Base-by-base conservation (phyloP, 2,329 filamentous ascomycete species). In the Ophiostoma sp. region DNA sequence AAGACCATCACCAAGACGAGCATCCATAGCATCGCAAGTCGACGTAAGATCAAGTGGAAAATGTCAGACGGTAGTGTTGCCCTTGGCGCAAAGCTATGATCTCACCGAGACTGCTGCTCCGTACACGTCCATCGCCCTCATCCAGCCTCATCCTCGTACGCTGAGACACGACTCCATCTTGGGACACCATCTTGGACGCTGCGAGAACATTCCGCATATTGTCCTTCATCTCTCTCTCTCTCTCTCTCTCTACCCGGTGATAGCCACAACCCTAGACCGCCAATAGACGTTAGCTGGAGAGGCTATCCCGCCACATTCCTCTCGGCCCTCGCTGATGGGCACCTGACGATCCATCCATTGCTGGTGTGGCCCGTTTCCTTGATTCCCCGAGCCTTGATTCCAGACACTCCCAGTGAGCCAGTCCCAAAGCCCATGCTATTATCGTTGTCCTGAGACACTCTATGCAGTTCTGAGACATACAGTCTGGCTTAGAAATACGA, bases 391-490 rank as follows among this genome's bases (percentile, higher is more conserved):
- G 8, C 49, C 49, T 55, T 9, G 49, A 11, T 9, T 52, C 49
- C 8, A 27, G 27, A 27, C 27, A 27, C 5, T 12, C 42, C 8
- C 12, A 9, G 12, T 44, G n/a, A n/a, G n/a, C n/a, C n/a, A n/a
- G n/a, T n/a, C n/a, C 18, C 12, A 12, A 27, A 11, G 27, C 27
- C 49, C 27, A 27, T 55, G 7, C 9, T 12, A 18, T 55, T 55
- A 55, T 55, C 18, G n/a, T 18, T 45, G 16, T 55, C 27, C 27
- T 55, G 49, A 55, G 49, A 55, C 49, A 27, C 27, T 27, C 27
- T 27, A 55, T 55, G 49, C 49, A 55, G 49, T 55, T 55, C 49
- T 55, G 49, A 55, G 49, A 55, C 49, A 55, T 55, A 27, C 49
- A 55, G 27, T 27, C 27, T 27, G 27, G 27, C 27, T 27, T 27